A percentile compares a stretch with the other conserved stretches of the same genome.
Conservation (phyloP, 140 eudicot genomes). For the Erigeron philadelphicus region DNA sequence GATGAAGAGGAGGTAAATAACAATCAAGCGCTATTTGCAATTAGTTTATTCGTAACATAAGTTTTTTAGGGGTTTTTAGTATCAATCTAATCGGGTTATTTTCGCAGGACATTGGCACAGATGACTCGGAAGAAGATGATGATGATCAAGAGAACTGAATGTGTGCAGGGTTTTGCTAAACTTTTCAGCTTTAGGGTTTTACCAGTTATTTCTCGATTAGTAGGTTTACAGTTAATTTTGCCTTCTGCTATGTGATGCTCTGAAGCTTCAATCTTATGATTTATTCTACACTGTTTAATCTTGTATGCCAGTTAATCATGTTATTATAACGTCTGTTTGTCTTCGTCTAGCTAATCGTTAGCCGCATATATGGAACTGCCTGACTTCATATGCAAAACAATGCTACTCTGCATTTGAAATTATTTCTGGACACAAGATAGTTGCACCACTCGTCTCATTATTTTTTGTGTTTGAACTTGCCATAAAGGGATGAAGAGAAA, state of each 20-base stretch:
- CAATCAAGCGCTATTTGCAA: neutral
- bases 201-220: neutral
- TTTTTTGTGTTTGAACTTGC: no score
- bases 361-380: no score
- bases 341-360: no score
- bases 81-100: neutral
- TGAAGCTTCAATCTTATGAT: constrained; percentile 14
- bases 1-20: constrained; percentile 68
- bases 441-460: no score
- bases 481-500: no score
- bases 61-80: neutral
- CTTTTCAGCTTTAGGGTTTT: neutral
- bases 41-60: neutral
- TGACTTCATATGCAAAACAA: no score
- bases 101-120: constrained; percentile 37
- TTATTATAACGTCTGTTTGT: no score
- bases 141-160: constrained; percentile 23
- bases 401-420: no score
- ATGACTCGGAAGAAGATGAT: constrained; percentile 30
- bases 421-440: no score
- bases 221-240: constrained; percentile 26
- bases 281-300: neutral
- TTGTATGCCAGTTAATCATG: neutral
- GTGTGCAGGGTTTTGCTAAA: constrained; percentile 14
- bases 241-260: neutral